Percentiles rank a stretch among this genome's conserved stretches.
Conservation (phyloP, 495 filamentous ascomycete genomes). For the Neurospora cerealis region DNA sequence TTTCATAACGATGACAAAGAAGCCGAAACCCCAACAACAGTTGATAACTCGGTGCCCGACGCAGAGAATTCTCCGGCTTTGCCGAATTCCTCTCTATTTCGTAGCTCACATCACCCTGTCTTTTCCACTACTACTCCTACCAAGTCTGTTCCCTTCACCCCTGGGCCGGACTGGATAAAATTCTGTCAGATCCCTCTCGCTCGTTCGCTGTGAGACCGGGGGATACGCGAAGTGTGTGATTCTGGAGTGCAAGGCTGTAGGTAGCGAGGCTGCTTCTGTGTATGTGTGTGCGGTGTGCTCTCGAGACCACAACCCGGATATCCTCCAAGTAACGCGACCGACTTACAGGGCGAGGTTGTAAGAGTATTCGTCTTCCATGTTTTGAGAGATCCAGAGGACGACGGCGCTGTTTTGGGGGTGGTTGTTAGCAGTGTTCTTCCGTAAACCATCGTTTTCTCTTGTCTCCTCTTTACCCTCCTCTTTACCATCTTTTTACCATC, state of each 20-base stretch:
- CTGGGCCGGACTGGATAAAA: too few species aligned
- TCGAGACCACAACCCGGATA: background rate
- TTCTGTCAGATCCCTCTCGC: too few species aligned
- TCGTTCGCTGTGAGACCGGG: too few species aligned
- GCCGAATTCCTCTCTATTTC: too few species aligned
- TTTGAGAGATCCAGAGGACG: conserved; percentile 87
- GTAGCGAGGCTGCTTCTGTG: background rate
- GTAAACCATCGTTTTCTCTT: background rate
- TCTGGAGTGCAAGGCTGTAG: too few species aligned
- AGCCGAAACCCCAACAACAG: too few species aligned
- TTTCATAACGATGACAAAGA: background rate
- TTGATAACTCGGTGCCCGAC: too few species aligned
- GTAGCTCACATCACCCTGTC: too few species aligned
- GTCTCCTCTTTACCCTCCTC: background rate
- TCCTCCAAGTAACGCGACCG: background rate
- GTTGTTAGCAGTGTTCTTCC: background rate
- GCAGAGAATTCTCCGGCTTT: too few species aligned
- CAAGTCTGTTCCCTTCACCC: too few species aligned
- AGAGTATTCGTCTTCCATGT: conserved; percentile 97
- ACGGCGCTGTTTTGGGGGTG: background rate
- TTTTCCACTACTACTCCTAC: too few species aligned
- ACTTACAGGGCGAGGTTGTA: conserved; percentile 82
- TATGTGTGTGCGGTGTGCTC: background rate
- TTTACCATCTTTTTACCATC: background rate
- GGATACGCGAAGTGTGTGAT: too few species aligned